Base-by-base conservation (phyloP, 2,329 filamentous ascomycete genomes). In the Scedosporium aurantiacum region DNA sequence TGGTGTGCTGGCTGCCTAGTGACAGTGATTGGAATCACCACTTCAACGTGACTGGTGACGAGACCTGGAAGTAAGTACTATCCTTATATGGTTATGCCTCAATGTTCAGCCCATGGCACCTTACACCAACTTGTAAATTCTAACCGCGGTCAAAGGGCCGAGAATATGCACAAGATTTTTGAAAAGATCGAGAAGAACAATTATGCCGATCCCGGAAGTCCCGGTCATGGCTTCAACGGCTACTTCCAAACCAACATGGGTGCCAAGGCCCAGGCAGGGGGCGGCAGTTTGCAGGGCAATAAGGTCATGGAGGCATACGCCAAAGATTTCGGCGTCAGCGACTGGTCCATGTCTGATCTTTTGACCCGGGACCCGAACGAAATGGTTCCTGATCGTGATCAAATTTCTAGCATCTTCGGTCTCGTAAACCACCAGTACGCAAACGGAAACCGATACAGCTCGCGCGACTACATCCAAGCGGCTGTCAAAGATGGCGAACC, bases 141-240 rank as follows among this genome's bases (percentile, higher is more conserved):
- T 61, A 45, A 61, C 59, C 12, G 2, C 10, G 27, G 18, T 37
- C 3, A 6, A 6, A 61, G 66, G 37, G 66, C 76, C 1, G 63
- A 65, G 0, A 71, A 73, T 28, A 79, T 79, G 75, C 69, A 72
- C 5, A 62, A 70, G 4, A 73, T 78, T 63, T 78, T 79, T 54
- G 62, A 69, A 60, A 69, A 70, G 28, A 64, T 80, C 5, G 78
- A 80, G 66, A 70, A 72, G 37, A 75, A 76, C 65, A 71, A 74
- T 60, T 77, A 78, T 60, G 66, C 77, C 0, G 68, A 74, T 0
- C 67, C 68, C 14, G 71, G 70, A 7, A 71, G 72, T 2, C 47
- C 71, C 0, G 76, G 75, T 0, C 77, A 78, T 57, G 76, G 76
- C 3, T 78, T 73, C 61, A 65, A 70, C 28, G 77, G 76, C 10